These are phyloP conservation scores for Helotiales sp. DNA, from an alignment of 2,329 filamentous ascomycete genomes.

Conservation along the genomic window DNA sequence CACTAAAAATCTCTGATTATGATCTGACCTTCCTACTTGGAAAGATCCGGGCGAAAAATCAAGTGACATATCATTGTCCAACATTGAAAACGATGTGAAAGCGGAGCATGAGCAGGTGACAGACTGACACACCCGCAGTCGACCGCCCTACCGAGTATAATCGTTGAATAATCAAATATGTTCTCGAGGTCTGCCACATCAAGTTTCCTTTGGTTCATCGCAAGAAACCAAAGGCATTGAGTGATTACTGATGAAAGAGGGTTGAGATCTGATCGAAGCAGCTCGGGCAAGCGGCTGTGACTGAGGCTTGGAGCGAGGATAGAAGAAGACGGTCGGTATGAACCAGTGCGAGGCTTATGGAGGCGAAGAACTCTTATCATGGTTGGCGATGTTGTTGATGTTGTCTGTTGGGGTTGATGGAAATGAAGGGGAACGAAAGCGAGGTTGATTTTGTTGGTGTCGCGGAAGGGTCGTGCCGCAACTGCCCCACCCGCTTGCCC, in stretches of 20 bases:
- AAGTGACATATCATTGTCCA: background rate
- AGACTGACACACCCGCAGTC: background rate
- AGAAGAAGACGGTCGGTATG: background rate
- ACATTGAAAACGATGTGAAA: background rate
- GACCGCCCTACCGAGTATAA: no score
- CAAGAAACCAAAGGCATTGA: background rate
- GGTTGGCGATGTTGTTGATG: background rate
- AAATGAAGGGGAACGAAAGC: background rate
- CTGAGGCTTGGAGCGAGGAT: background rate
- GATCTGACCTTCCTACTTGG: background rate
- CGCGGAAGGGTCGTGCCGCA: conserved; percentile 10
- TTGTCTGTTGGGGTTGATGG: background rate
- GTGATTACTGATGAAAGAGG: background rate
- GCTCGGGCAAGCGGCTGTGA: background rate
- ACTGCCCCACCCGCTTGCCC: background rate
- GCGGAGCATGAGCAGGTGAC: background rate
- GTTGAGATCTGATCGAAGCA: background rate
- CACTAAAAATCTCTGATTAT: background rate
- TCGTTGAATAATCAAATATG: no score
- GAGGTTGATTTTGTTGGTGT: background rate
- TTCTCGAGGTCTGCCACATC: background rate
- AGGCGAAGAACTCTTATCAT: conserved; percentile 1
- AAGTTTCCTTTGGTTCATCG: background rate
- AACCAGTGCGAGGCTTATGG: background rate
- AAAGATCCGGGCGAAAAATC: background rate